Percentiles rank a stretch among this genome's conserved stretches.
phyloP scores from a whole-genome alignment of 305 asterid genomes.

The Salvia sclarea region DNA sequence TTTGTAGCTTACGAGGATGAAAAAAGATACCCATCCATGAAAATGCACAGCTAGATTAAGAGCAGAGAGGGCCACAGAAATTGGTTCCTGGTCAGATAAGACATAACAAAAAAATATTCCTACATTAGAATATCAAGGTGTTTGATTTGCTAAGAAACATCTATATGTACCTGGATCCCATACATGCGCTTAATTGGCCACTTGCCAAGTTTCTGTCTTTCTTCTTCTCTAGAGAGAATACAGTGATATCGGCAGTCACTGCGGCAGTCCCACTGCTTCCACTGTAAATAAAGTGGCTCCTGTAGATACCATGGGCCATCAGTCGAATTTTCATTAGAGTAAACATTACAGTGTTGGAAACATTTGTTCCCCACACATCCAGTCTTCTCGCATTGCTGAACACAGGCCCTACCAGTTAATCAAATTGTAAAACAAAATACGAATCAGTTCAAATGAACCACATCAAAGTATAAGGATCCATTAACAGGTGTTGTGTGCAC shows the following conservation, averaged over 20 bases:
- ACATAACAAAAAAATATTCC: slow-evolving; percentile 22
- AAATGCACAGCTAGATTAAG: slow-evolving; percentile 92
- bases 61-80: slow-evolving; percentile 88
- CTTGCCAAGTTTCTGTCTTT: slow-evolving; percentile 72
- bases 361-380: slow-evolving; percentile 36
- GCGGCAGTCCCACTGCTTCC: slow-evolving; percentile 97
- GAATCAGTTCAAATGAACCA: too few species aligned
- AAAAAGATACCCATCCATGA: slow-evolving; percentile 98
- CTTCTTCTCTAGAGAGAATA: slow-evolving; percentile 88
- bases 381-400: not conserved
- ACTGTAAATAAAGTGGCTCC: slow-evolving; percentile 86
- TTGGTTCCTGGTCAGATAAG: slow-evolving; percentile 70
- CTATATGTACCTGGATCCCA: slow-evolving; percentile 72
- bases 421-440: too few species aligned
- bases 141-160: not conserved
- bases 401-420: not conserved
- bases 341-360: slow-evolving; percentile 84
- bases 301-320: slow-evolving; percentile 92
- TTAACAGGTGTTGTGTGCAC: too few species aligned
- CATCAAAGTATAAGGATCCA: too few species aligned
- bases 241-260: slow-evolving; percentile 88
- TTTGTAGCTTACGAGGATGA: slow-evolving; percentile 84
- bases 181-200: slow-evolving; percentile 87
- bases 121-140: not conserved
- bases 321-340: slow-evolving; percentile 53